Percentiles rank a stretch among this genome's conserved stretches.
These are phyloP conservation scores for Aureobasidium leucospermi DNA, from an alignment of 2,329 filamentous ascomycete species.

Conservation along the genomic window DNA sequence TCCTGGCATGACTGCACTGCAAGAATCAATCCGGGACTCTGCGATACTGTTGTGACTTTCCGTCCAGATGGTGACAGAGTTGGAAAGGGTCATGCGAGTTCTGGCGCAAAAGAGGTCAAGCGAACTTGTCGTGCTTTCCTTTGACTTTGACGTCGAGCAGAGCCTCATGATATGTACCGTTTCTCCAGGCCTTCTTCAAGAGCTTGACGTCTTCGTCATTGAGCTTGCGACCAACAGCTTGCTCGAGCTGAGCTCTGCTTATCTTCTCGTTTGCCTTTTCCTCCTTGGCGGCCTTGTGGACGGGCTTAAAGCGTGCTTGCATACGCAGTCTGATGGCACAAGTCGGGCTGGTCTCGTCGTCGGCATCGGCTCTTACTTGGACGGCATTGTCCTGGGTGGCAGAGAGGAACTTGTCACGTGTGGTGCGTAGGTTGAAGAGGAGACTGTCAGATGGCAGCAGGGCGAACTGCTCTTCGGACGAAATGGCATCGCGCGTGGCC, in stretches of 20 bases:
- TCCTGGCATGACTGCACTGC: too few species aligned
- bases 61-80: too few species aligned
- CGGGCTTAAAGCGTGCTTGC: constrained; percentile 91
- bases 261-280: constrained; percentile 81
- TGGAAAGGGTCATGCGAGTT: not conserved
- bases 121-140: constrained; percentile 84
- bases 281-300: constrained; percentile 69
- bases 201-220: constrained; percentile 80
- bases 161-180: constrained; percentile 85
- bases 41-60: too few species aligned
- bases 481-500: constrained; percentile 73
- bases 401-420: constrained; percentile 62
- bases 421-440: constrained; percentile 64
- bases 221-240: constrained; percentile 65
- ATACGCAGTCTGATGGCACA: constrained; percentile 78
- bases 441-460: not conserved
- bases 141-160: constrained; percentile 84
- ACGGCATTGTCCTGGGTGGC: constrained; percentile 38
- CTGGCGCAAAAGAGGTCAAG: constrained; percentile 21
- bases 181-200: constrained; percentile 72
- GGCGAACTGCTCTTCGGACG: constrained; percentile 75
- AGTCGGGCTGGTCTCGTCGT: constrained; percentile 54
- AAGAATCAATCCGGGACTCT: too few species aligned
- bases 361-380: constrained; percentile 69
- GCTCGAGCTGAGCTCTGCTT: constrained; percentile 74